These are phyloP conservation scores for Termitomyces titanicus DNA, from an alignment of 768 basidiomycete species.

Conservation along the genomic window DNA sequence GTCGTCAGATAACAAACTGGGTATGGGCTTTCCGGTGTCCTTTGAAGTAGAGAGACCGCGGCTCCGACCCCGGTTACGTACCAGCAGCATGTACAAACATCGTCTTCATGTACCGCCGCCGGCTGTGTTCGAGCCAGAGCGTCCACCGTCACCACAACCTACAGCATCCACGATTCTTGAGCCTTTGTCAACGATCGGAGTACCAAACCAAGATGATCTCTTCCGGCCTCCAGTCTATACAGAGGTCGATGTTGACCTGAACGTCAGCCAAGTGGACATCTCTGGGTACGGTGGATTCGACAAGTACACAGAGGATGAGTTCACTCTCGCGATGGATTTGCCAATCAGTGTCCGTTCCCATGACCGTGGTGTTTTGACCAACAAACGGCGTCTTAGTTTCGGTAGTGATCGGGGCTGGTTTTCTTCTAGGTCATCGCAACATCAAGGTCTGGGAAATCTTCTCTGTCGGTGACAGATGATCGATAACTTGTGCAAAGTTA, in stretches of 20 bases:
- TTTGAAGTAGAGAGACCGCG: constrained; percentile 25
- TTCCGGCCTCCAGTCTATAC: constrained; percentile 13
- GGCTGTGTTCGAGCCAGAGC: not conserved
- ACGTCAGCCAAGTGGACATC: constrained; percentile 17
- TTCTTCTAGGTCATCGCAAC: constrained; percentile 6
- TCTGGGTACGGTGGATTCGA: constrained; percentile 14
- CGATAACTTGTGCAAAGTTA: not conserved
- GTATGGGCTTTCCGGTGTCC: constrained; percentile 9
- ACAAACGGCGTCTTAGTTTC: constrained; percentile 9
- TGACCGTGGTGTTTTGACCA: constrained; percentile 2
- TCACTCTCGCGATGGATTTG: constrained; percentile 43
- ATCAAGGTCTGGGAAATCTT: constrained; percentile 2
- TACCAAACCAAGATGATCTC: constrained; percentile 6
- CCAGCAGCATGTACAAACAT: constrained; percentile 31
- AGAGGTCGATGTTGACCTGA: constrained; percentile 19
- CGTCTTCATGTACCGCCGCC: constrained; percentile 15
- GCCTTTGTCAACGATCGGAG: constrained; percentile 6
- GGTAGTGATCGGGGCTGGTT: constrained; percentile 9
- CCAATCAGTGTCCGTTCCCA: constrained; percentile 21
- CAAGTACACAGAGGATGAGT: constrained; percentile 31
- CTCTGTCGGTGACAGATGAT: not conserved
- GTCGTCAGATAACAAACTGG: not conserved
- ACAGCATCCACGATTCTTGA: constrained; percentile 18
- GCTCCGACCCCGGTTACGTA: constrained; percentile 28
- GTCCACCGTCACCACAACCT: constrained; percentile 6